Conservation (phyloP, 495 filamentous ascomycete genomes). For the Xylaria scruposa region DNA sequence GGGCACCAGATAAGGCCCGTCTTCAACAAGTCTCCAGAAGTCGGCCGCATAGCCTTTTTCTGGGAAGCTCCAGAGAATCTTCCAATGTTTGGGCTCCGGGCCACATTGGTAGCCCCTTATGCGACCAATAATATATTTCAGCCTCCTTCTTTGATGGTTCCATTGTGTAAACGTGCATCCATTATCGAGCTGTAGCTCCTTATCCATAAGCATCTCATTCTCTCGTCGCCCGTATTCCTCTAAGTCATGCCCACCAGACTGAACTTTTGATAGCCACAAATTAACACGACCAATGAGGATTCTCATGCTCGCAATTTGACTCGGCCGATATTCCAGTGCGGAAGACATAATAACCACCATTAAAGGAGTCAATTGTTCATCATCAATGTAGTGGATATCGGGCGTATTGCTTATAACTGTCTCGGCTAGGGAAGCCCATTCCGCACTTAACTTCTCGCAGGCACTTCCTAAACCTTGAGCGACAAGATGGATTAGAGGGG, state of each 20-base stretch:
- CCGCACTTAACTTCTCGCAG: not conserved
- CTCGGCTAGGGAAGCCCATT: constrained; percentile 5
- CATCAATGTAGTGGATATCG: not conserved
- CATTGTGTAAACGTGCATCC: not conserved
- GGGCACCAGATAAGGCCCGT: constrained; percentile 28
- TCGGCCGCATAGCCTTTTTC: constrained; percentile 29
- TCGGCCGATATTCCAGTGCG: not conserved
- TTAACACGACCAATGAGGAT: not conserved
- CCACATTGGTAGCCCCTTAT: constrained; percentile 28
- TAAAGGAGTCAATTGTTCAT: not conserved
- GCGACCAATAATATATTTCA: not conserved
- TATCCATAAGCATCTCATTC: not conserved
- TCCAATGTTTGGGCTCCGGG: constrained; percentile 30
- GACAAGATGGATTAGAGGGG: not conserved
- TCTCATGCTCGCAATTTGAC: not conserved
- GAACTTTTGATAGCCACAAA: not conserved
- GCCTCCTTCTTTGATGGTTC: no score
- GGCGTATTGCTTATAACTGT: not conserved
- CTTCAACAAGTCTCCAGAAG: constrained; percentile 35
- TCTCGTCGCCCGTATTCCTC: constrained; percentile 17
- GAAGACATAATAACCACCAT: not conserved
- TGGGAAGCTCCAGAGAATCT: constrained; percentile 28
- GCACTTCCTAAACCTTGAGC: not conserved
- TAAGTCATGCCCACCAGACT: not conserved
- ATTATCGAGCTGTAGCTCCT: not conserved